Evolutionary conservation across 2,329 filamentous ascomycete genomes (phyloP).

Genomic region (Monilinia laxa): DNA sequence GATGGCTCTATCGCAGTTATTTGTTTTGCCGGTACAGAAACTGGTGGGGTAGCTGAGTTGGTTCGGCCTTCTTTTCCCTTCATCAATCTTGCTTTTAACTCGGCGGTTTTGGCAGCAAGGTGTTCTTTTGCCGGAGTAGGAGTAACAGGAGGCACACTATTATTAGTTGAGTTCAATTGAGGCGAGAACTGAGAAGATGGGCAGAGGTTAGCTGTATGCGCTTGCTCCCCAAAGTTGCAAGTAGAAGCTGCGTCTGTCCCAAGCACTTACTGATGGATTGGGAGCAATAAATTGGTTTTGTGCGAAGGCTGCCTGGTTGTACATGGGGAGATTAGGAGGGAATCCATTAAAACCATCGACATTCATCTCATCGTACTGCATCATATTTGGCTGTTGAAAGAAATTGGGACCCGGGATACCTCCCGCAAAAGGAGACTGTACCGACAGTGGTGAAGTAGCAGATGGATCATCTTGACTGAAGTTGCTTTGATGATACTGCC

Average conservation of each 20-base stretch:
- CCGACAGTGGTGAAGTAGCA: constrained; percentile 6
- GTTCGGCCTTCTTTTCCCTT: constrained; percentile 31
- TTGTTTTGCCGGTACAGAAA: constrained; percentile 16
- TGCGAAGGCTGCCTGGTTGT: constrained; percentile 31
- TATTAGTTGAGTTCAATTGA: constrained; percentile 28
- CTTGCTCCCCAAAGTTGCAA: constrained; percentile 12
- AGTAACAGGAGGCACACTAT: constrained; percentile 21
- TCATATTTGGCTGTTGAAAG: constrained; percentile 29
- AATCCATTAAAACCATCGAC: constrained; percentile 28
- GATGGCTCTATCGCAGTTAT: constrained; percentile 23
- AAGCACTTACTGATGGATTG: constrained; percentile 34
- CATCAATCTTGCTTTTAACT: constrained; percentile 39
- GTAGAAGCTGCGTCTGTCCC: constrained; percentile 8
- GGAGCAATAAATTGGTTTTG: constrained; percentile 33
- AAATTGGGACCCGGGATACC: constrained; percentile 27
- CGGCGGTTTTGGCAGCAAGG: constrained; percentile 37
- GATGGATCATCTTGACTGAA: constrained; percentile 35
- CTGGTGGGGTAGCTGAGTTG: constrained; percentile 34
- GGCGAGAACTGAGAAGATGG: constrained; percentile 31
- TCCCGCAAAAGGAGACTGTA: constrained; percentile 24
- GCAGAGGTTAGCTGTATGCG: constrained; percentile 27
- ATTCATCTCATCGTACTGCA: constrained; percentile 29
- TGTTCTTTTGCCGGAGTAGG: constrained; percentile 30
- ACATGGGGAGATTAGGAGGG: constrained; percentile 31
- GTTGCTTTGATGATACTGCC: constrained; percentile 28